Evolutionary conservation across 805 yeast genomes (phyloP), one percentile per base, ranked within the genome.

Genomic region (Phaffomyces opuntiae): DNA sequence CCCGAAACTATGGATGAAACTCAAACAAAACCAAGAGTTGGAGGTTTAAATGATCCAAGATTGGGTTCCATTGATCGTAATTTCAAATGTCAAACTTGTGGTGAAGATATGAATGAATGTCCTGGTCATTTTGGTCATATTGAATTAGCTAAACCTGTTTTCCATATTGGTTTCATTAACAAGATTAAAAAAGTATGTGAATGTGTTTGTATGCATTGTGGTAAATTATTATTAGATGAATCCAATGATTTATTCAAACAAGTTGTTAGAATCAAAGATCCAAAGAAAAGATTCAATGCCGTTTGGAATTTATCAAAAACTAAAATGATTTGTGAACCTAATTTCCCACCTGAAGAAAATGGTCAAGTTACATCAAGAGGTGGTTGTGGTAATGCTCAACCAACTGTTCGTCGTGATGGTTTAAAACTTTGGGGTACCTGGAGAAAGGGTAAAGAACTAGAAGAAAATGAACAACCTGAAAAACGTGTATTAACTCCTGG

Each of bases 1-100:
- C 99, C 99, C 21, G 99, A 93, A 69, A 93, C 97, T n/a, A 93
- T 93, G 96, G 99, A 93, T 66, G 97, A 90, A 66, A 80, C 96
- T 36, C 89, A 95, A 48, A 84, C 85, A 62, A 86, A 87, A 53
- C 97, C 98, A 40, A 81, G 97, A 65, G 90, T 89, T 54, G 97
- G 97, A 52, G 99, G 99, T 49, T 73, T 93, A 51, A 91, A 90
- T 64, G 99, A 95, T 66, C 98, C 99, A 49, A 81, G 98, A 59
- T 74, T 93, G 50, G 99, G 99, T 42, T 86, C 97, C 5, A 90
- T 93, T 57, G 99, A 93, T 68, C 83, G 99, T 66, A 91, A 90
- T 65, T 87, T 86, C 75, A 88, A 87, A 72, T 93, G 99, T 75
- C 98, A 91, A 73, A 93, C 99, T 24, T 93, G 99, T 75, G 95